Evolutionary conservation across 129 eudicot species (phyloP), one percentile per base, ranked within the genome.

Genomic region (Chrysanthemum lavandulifolium): DNA sequence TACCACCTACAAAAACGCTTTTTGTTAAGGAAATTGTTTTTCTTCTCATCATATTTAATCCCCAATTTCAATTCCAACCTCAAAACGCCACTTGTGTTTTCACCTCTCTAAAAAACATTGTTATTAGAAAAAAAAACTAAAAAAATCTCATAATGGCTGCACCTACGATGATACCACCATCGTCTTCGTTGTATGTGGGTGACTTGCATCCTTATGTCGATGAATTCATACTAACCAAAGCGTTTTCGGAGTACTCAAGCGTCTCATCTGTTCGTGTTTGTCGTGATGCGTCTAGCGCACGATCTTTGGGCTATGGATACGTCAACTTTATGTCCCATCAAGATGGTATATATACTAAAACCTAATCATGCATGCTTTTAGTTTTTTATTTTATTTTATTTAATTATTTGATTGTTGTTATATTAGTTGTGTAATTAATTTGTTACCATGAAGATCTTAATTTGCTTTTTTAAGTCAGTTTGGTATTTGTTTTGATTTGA

Each of bases 301-400:
- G 91, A 12, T 93, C 98, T 5, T 90, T 93, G 61, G 73, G 95
- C 70, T 93, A 93, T 69, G 98, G 95, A 65, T 93, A 87, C 78
- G 95, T 89, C 76, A 93, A 93, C 81, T 86, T 89, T 58, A 19
- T 74, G 16, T 83, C 90, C 13, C 87, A 79, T 16, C 83, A 87
- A 53, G 98, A 93, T 18, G 98, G 98, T 93, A 78, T 71, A 27
- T 85, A 21, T 29, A 49, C 47, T 40, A 40, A 40, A 40, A 8
- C 47, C 47, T 40, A 7, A 40, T 40, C 10, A 21, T 58, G 33
- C 27, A 23, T 58, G 33, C 27, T 18, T 58, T 18, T 59, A 59
- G 23, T 11, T 52, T 12, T 19, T 58, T 13, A 58, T 58, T 2
- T 58, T 6, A 19, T 2, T 2, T 40, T 6, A 40, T 6, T 40